Evolutionary conservation across 2,329 filamentous ascomycete species (phyloP).

Genomic region (Cytospora paraplurivora): DNA sequence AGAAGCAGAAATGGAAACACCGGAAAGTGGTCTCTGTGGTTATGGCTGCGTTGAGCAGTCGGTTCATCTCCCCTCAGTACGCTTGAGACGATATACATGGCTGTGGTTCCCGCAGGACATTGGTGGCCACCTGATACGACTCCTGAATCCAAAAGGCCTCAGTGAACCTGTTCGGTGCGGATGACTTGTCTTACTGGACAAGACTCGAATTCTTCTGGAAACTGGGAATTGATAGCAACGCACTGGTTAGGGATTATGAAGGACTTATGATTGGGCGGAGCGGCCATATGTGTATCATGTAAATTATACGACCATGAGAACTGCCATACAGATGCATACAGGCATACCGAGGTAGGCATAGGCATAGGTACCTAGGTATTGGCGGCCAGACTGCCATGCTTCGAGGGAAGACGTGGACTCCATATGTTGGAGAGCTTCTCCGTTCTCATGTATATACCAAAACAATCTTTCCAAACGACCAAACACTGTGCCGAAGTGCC

Average conservation of each 20-base stretch:
- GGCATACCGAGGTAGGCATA: constrained; percentile 1
- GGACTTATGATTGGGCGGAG: background rate
- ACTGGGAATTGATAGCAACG: background rate
- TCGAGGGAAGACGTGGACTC: background rate
- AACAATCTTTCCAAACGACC: constrained; percentile 5
- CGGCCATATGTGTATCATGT: background rate
- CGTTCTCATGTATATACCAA: constrained; percentile 19
- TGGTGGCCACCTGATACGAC: background rate
- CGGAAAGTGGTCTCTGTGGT: background rate
- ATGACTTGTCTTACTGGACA: background rate
- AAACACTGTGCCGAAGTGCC: background rate
- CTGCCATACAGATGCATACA: constrained; percentile 2
- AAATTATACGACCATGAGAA: constrained; percentile 8
- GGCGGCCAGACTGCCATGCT: constrained; percentile 10
- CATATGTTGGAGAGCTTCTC: constrained; percentile 5
- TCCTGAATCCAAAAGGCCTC: background rate
- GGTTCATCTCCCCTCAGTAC: background rate
- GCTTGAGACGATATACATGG: background rate
- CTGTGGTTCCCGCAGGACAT: background rate
- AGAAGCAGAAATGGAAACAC: background rate
- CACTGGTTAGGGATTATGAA: background rate
- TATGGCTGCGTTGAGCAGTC: background rate
- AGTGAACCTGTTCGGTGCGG: background rate
- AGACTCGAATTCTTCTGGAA: background rate
- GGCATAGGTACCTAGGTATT: background rate